phyloP scores from a whole-genome alignment of 202 grass and related monocot genomes.

The Dendrocalamus latiflorus region DNA sequence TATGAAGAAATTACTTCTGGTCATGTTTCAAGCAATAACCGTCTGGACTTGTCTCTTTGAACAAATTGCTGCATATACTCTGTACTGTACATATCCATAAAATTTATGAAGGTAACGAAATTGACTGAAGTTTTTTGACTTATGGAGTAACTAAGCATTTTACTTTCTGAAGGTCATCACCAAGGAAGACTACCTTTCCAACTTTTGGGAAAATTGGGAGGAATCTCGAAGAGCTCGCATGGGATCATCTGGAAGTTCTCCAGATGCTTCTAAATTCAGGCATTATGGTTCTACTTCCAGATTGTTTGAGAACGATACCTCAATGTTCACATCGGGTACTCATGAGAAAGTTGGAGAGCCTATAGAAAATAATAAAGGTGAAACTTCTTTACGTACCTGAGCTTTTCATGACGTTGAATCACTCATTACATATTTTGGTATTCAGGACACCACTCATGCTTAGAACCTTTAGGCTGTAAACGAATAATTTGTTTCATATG shows the following conservation, averaged over 20 bases:
- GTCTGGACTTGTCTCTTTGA: too few species aligned
- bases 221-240: slow-evolving; percentile 56
- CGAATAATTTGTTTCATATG: slow-evolving; percentile 20
- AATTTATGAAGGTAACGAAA: slow-evolving; percentile 1
- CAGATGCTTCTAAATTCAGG: slow-evolving; percentile 37
- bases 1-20: neutral
- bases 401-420: neutral
- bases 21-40: neutral
- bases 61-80: neutral
- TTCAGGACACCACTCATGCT: neutral
- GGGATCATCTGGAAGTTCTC: slow-evolving; percentile 33
- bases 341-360: slow-evolving; percentile 18
- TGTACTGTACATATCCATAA: neutral
- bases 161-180: slow-evolving; percentile 42
- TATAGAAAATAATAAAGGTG: slow-evolving; percentile 29
- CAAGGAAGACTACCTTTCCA: slow-evolving; percentile 56
- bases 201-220: slow-evolving; percentile 50
- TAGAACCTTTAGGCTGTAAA: neutral
- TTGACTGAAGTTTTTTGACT: slow-evolving; percentile 15
- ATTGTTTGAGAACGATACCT: slow-evolving; percentile 56
- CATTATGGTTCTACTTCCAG: too few species aligned
- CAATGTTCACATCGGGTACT: slow-evolving; percentile 8
- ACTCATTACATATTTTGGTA: slow-evolving; percentile 1
- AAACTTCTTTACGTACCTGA: slow-evolving; percentile 12
- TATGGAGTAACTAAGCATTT: neutral